Base-by-base conservation (phyloP, 305 asterid species). In the Fraxinus dipetala region DNA sequence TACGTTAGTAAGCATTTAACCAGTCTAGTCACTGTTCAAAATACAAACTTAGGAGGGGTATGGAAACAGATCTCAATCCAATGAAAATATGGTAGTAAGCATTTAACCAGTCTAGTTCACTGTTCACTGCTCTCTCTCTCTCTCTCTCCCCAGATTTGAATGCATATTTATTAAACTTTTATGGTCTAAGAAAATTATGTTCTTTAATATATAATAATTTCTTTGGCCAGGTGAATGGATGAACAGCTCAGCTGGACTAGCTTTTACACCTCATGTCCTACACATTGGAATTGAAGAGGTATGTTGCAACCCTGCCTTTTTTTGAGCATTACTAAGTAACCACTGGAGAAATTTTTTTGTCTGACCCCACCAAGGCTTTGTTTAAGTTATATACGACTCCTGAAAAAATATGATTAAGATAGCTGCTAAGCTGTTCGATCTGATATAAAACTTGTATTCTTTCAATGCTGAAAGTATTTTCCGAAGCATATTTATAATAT, bases 161-260 rank as follows among this genome's bases (percentile, higher is more conserved):
- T 30, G 9, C 38, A 30, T 5, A 30, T 63, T 35, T 26, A 67
- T 28, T 11, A 69, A 1, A 7, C 48, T 67, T n/a, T 16, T 9
- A 34, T 63, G 73, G 26, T 32, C 30, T 72, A 34, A 80, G 79
- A 22, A 76, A 8, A 78, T 28, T 34, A 51, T 43, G 38, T 61
- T 38, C 45, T 34, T 74, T 74, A 14, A 77, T 20, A 9, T 16
- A 28, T 73, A 22, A 28, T 73, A 22, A 31, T 82, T 74, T 31
- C 77, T 45, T 80, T 75, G 54, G 18, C 75, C 81, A 93, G 97
- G 96, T 84, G 97, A 90, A 84, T 93, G 97, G 94, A 93, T 93
- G 97, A 93, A 90, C 83, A 89, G 80, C 87, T 90, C 94, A 3
- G 96, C 94, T 82, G 96, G 97, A 80, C 67, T 89, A 56, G 97